Base-by-base conservation (phyloP, 768 basidiomycete species). In the Gymnopilus junonius region DNA sequence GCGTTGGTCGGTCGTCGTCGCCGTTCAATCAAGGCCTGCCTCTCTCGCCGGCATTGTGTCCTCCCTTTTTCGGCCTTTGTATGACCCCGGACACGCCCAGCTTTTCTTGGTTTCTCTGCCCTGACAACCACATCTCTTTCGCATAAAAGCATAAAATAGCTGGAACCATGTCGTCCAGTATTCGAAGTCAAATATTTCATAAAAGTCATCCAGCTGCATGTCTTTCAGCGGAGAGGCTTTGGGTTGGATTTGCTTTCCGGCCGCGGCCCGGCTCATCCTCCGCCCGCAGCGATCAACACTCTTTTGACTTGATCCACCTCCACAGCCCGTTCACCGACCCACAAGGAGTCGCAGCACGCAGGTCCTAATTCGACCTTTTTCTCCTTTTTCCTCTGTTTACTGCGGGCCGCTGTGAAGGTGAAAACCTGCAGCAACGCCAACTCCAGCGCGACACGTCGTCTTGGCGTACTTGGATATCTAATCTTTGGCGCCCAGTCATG, bases 1-100 rank as follows among this genome's bases (percentile, higher is more conserved):
- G 63, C 61, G 61, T 43, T 58, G 54, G 63, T 40, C 35, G 42
- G 59, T 64, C 58, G 57, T 53, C 42, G 63, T 64, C 54, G 58
- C 56, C 58, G 48, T 37, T 59, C 29, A 39, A n/a, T 48, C 1
- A 14, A 58, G 25, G 31, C 32, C 27, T 25, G 25, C 29, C 32
- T 32, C n/a, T 15, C 48, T 51, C 15, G 31, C 29, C 48, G 48
- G 48, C 48, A 32, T 17, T 12, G 45, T 48, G 15, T 35, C 58
- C 56, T 43, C 21, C 43, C 58, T 23, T 35, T 59, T 59, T 59
- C 58, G 58, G 58, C 23, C 46, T 48, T 51, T 50, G 46, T 59
- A 48, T 55, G 55, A 55, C 61, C 61, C 61, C 61, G 55, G 61
- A 56, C 61, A 63, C 62, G 59, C 48, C 59, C 8, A 51, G 50